These are phyloP conservation scores for Vigna unguiculata DNA, from an alignment of 306 rosid genomes.

Conservation along the genomic window DNA sequence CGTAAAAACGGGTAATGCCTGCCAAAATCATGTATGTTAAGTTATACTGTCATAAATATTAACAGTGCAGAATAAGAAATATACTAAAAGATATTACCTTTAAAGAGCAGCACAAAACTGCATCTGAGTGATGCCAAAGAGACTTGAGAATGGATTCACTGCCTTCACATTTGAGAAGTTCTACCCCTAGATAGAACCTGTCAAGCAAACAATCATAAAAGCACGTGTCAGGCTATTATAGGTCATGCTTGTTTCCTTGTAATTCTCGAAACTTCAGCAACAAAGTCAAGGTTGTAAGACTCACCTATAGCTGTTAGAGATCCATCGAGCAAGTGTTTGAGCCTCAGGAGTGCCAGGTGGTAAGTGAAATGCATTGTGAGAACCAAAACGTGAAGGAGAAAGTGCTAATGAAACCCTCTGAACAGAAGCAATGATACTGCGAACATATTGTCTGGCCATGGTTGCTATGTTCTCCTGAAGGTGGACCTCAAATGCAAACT, in stretches of 20 bases:
- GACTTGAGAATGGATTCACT: conserved; percentile 84
- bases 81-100: conserved; percentile 59
- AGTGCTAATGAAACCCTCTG: conserved; percentile 97
- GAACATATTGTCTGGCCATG: conserved; percentile 93
- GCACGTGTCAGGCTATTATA: not conserved
- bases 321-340: conserved; percentile 87
- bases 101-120: conserved; percentile 87
- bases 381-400: conserved; percentile 77
- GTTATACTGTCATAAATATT: conserved; percentile 34
- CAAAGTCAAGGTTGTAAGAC: conserved; percentile 27
- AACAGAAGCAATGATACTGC: conserved; percentile 91
- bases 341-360: conserved; percentile 96
- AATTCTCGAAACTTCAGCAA: not conserved
- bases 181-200: conserved; percentile 93
- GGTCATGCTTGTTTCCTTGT: not conserved
- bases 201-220: not conserved
- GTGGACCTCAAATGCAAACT: conserved; percentile 88
- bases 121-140: conserved; percentile 96
- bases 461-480: conserved; percentile 88
- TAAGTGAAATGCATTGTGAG: conserved; percentile 64
- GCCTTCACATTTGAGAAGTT: conserved; percentile 81
- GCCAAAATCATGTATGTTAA: conserved; percentile 37
- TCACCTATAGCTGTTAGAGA: conserved; percentile 81
- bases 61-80: not conserved
- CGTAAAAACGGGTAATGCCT: conserved; percentile 91